A percentile compares a stretch with the other conserved stretches of the same genome.
These are phyloP conservation scores for Dunaliella primolecta DNA, from an alignment of 139 green algal genomes.

Conservation along the genomic window DNA sequence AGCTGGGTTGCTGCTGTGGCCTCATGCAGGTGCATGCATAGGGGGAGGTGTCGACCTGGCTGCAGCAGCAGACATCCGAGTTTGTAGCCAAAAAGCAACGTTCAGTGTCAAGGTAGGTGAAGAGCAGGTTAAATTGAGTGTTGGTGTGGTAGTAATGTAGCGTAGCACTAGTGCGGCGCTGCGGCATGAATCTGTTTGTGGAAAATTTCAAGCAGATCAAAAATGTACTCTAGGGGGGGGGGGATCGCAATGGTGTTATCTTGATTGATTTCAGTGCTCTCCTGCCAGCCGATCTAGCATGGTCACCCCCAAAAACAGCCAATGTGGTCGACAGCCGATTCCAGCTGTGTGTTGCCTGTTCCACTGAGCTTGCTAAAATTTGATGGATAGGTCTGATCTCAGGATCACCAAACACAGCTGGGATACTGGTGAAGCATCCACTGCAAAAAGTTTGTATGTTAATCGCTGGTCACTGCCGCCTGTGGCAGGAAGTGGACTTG, in stretches of 20 bases:
- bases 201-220: background rate
- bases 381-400: too few species aligned
- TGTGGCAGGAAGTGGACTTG: conserved; percentile 89
- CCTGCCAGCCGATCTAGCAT: too few species aligned
- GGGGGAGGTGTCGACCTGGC: conserved; percentile 87
- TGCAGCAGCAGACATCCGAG: conserved; percentile 81
- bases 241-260: background rate
- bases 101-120: conserved; percentile 83
- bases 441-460: too few species aligned
- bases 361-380: too few species aligned
- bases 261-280: background rate
- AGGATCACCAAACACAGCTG: too few species aligned
- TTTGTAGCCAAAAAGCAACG: conserved; percentile 58
- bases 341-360: too few species aligned
- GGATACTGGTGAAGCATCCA: too few species aligned
- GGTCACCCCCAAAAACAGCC: too few species aligned
- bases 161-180: background rate
- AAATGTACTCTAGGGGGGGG: background rate
- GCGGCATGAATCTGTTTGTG: background rate
- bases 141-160: background rate
- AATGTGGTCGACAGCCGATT: too few species aligned
- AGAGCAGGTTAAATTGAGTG: background rate
- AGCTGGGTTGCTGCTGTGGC: too few species aligned
- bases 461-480: too few species aligned
- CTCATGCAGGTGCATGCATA: conserved; percentile 65